Evolutionary conservation across 2,329 filamentous ascomycete genomes (phyloP), one percentile per base, ranked within the genome.

Genomic region (Venturia oleaginea): DNA sequence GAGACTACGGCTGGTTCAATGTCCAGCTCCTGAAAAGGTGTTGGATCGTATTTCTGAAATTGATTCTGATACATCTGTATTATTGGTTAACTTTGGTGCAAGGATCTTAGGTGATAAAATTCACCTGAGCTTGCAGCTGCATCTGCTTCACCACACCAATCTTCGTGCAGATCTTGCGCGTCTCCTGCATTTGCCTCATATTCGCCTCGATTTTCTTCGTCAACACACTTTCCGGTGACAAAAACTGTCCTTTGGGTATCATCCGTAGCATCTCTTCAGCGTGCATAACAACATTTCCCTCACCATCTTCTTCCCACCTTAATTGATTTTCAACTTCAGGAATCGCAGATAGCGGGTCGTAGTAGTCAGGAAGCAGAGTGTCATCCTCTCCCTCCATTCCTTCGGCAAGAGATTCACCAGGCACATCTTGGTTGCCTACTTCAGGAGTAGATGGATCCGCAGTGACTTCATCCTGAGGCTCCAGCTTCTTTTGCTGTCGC

Each of bases 61-160:
- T 99, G 94, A 72, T 99, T 99, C 72, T 92, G 90, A 73, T 99
- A 99, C 73, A 96, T 90, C 51, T 55, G 27, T 19, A 19, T 32
- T 24, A 15, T 27, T 32, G 30, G 17, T 55, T 34, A 55, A 19
- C 19, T 32, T 15, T n/a, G 30, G 3, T 34, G n/a, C 89, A 94
- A 70, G 38, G 37, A 37, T n/a, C 55, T 38, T 38, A 65, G 10
- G 37, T 57, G 65, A 90, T 34, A 15, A 8, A 4, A 8, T n/a
- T 55, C 51, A 55, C 51, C 84, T 97, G 94, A 62, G 92, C 91
- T 75, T 99, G 94, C 63, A 97, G 86, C 77, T 99, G 94, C 94
- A 99, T 99, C 78, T 99, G 94, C 79, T 97, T 99, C 74, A 99
- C 94, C 67, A 99, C 91, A 60, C 91, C 88, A 73, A 99, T 96